Conservation (phyloP, 257 asterid species). For the Primulina huaijiensis region DNA sequence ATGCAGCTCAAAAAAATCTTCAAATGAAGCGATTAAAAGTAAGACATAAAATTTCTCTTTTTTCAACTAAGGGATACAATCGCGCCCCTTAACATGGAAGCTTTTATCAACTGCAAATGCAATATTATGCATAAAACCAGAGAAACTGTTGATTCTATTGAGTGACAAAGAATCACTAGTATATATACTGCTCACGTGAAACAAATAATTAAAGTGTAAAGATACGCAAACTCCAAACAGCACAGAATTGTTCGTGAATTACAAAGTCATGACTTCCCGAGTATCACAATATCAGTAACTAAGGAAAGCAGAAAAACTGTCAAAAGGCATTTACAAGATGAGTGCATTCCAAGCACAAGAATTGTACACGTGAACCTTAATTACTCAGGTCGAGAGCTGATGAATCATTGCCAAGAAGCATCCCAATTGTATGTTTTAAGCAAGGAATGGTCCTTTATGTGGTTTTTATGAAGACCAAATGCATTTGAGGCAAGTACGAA, state of each 20-base stretch:
- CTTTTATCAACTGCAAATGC: background rate
- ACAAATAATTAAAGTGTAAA: background rate
- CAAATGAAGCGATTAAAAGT: no score
- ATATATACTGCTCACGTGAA: background rate
- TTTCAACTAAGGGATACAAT: background rate
- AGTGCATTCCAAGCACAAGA: conserved; percentile 32
- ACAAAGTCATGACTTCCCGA: conserved; percentile 3
- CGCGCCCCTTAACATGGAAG: background rate
- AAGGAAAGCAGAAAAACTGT: conserved; percentile 17
- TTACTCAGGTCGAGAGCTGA: conserved; percentile 6
- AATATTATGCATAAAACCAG: background rate
- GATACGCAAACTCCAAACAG: background rate
- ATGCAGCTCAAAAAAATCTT: no score
- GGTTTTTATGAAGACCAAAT: conserved; percentile 34
- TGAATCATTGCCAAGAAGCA: conserved; percentile 30
- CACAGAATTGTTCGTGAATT: conserved; percentile 3
- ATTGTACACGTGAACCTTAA: conserved; percentile 21
- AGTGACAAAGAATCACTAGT: background rate
- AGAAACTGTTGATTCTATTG: background rate
- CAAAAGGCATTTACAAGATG: conserved; percentile 15
- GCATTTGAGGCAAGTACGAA: conserved; percentile 47
- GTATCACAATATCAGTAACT: conserved; percentile 6
- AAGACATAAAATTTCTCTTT: no score
- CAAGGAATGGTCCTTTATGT: conserved; percentile 27
- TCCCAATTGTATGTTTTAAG: conserved; percentile 26